These are phyloP conservation scores for Quercus wislizeni DNA, from an alignment of 306 rosid genomes.

Conservation along the genomic window DNA sequence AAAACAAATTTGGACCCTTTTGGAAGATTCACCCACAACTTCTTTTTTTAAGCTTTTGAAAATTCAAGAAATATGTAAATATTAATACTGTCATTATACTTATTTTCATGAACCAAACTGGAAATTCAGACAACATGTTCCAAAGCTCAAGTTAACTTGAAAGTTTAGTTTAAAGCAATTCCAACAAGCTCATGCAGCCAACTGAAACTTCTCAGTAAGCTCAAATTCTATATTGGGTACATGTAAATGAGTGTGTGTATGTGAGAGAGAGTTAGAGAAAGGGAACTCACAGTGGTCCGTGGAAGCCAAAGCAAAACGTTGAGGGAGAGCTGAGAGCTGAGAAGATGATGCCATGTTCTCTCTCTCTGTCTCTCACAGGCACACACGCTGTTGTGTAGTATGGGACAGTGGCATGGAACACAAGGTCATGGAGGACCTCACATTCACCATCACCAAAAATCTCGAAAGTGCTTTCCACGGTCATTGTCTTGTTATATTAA, in stretches of 20 bases:
- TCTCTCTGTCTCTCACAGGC: neutral
- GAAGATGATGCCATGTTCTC: slow-evolving; percentile 44
- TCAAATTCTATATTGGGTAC: neutral
- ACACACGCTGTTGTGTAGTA: neutral
- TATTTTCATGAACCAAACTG: neutral
- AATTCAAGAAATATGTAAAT: neutral
- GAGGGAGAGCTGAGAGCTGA: slow-evolving; percentile 50
- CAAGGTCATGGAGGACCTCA: neutral
- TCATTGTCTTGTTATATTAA: neutral
- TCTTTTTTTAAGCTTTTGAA: neutral
- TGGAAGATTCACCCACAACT: neutral
- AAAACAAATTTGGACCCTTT: neutral
- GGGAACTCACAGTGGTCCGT: slow-evolving; percentile 26
- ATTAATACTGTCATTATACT: neutral
- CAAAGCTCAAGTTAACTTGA: neutral
- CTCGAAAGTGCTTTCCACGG: neutral
- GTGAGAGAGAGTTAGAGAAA: neutral
- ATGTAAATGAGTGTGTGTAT: neutral
- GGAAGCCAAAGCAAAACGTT: slow-evolving; percentile 25
- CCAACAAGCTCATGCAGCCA: neutral
- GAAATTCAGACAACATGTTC: neutral
- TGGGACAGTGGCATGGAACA: neutral
- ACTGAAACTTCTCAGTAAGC: neutral
- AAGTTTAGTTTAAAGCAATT: neutral
- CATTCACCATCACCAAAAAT: neutral